A percentile compares a stretch with the other conserved stretches of the same genome.
Evolutionary conservation across 2,329 filamentous ascomycete species (phyloP).

Genomic region (Fusarium aywerte): DNA sequence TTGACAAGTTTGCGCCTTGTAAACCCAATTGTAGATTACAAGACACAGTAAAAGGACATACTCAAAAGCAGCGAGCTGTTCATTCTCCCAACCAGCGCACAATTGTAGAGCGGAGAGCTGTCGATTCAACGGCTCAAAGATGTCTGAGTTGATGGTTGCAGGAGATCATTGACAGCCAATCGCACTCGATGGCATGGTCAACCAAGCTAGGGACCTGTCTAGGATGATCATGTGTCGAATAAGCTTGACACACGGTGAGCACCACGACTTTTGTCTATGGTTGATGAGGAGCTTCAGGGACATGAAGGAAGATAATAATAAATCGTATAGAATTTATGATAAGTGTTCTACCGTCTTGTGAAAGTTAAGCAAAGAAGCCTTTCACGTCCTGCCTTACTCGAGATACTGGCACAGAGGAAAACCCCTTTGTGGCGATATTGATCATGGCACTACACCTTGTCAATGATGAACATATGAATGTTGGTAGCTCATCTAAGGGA

Average conservation of each 20-base stretch:
- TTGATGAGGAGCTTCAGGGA: constrained; percentile 3
- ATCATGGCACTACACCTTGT: constrained; percentile 7
- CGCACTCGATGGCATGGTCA: constrained; percentile 29
- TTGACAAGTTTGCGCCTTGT: constrained; percentile 13
- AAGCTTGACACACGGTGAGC: constrained; percentile 31
- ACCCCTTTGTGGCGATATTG: constrained; percentile 26
- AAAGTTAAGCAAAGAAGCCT: not conserved
- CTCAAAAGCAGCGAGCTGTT: constrained; percentile 5
- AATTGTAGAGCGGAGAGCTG: constrained; percentile 19
- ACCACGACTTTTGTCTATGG: constrained; percentile 8
- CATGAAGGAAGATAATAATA: not conserved
- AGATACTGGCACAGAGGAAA: not conserved
- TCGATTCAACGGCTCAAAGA: constrained; percentile 30
- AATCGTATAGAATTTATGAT: not conserved
- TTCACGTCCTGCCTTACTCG: not conserved
- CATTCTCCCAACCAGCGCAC: constrained; percentile 11
- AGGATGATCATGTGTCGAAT: constrained; percentile 37
- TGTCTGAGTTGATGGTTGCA: constrained; percentile 38
- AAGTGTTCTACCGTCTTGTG: not conserved
- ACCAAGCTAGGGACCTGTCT: constrained; percentile 36
- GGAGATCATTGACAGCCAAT: constrained; percentile 39
- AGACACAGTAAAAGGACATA: not conserved
- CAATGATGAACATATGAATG: constrained; percentile 1
- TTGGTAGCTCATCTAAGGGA: not conserved
- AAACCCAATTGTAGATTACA: constrained; percentile 22